These are phyloP conservation scores for Auricularia cornea DNA, from an alignment of 768 basidiomycete genomes.

Conservation along the genomic window DNA sequence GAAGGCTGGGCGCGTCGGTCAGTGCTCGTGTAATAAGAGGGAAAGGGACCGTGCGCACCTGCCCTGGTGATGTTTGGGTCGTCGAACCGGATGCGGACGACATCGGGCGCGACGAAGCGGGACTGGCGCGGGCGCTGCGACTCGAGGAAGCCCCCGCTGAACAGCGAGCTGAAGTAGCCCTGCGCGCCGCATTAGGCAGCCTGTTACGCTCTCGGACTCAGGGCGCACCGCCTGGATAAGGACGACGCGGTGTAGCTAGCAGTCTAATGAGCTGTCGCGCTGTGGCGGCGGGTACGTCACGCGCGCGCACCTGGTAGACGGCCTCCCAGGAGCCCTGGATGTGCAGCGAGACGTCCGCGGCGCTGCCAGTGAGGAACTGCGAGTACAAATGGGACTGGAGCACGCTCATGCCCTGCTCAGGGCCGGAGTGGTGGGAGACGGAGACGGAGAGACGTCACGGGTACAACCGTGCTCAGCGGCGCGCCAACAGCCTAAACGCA, in stretches of 20 bases:
- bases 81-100: conserved; percentile 66
- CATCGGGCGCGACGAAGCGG: conserved; percentile 29
- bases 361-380: conserved; percentile 60
- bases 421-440: not conserved
- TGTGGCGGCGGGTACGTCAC: not conserved
- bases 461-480: not conserved
- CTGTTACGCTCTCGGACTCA: not conserved
- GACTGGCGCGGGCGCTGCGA: conserved; percentile 24
- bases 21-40: conserved; percentile 8
- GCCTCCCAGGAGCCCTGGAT: conserved; percentile 63
- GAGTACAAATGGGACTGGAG: conserved; percentile 71
- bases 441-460: not conserved
- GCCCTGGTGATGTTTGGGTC: conserved; percentile 84
- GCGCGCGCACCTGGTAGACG: conserved; percentile 40
- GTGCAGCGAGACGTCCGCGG: conserved; percentile 70
- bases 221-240: conserved; percentile 70
- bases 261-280: not conserved
- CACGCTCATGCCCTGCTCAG: conserved; percentile 21
- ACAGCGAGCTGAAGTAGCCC: conserved; percentile 86
- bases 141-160: conserved; percentile 72
- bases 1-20: conserved; percentile 50
- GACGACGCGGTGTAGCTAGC: conserved; percentile 64
- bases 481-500: not conserved
- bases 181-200: conserved; percentile 18
- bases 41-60: conserved; percentile 38